These are phyloP conservation scores for Syzygium malaccense DNA, from an alignment of 441 rosid genomes.

Conservation along the genomic window DNA sequence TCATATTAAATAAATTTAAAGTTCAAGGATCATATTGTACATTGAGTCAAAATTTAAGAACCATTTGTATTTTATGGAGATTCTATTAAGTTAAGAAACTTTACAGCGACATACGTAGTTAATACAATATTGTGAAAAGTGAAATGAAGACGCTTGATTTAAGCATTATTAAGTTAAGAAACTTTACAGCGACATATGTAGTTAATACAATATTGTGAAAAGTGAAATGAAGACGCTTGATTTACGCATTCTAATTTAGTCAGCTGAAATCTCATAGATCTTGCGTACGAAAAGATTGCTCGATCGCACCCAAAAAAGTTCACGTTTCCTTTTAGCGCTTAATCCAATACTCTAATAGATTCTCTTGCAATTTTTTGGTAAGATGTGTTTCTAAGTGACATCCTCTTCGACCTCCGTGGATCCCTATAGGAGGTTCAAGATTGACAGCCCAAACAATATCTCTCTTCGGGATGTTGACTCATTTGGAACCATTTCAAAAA, in stretches of 20 bases:
- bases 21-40: fast-evolving
- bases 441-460: neutral
- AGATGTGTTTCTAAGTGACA: neutral
- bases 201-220: neutral
- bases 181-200: no score
- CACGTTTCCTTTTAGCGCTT: neutral
- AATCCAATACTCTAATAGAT: neutral
- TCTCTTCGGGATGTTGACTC: neutral
- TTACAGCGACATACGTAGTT: neutral
- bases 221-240: neutral
- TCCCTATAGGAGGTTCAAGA: neutral
- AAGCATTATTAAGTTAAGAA: no score
- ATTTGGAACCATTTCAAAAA: neutral
- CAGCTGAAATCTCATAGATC: neutral
- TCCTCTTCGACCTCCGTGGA: neutral
- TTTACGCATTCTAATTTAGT: neutral
- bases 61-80: neutral
- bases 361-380: neutral
- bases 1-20: fast-evolving
- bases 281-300: neutral
- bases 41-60: fast-evolving
- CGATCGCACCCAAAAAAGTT: neutral
- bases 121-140: neutral
- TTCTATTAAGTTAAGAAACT: neutral
- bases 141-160: neutral